A percentile compares a stretch with the other conserved stretches of the same genome.
phyloP scores from a whole-genome alignment of 257 asterid species.

The Solanum boliviense region DNA sequence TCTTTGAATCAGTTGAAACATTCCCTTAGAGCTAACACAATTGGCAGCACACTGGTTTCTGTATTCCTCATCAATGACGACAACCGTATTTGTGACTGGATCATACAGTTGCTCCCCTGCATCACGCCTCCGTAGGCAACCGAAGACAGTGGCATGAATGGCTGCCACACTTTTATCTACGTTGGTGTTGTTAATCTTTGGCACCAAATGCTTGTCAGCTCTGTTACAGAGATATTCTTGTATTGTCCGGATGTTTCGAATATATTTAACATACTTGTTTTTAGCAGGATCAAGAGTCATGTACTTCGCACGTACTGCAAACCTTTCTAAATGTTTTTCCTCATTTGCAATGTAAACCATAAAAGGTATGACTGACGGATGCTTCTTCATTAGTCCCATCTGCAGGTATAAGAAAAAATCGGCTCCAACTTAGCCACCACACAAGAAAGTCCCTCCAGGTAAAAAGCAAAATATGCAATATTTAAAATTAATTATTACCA shows the following conservation, averaged over 20 bases:
- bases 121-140: conserved; percentile 85
- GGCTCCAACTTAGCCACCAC: conserved; percentile 1
- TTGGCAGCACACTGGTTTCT: conserved; percentile 86
- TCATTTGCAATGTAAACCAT: conserved; percentile 91
- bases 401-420: conserved; percentile 27
- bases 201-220: conserved; percentile 94
- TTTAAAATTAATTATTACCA: conserved; percentile 39
- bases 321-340: conserved; percentile 92
- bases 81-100: conserved; percentile 61
- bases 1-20: conserved; percentile 95
- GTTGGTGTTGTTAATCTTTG: conserved; percentile 90
- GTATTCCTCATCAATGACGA: conserved; percentile 78
- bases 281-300: conserved; percentile 97
- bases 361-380: conserved; percentile 94
- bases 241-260: conserved; percentile 81
- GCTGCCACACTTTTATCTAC: conserved; percentile 95
- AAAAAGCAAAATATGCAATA: not conserved
- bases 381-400: conserved; percentile 99
- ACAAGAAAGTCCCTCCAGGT: not conserved
- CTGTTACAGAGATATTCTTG: conserved; percentile 97
- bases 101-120: conserved; percentile 78
- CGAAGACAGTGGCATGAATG: conserved; percentile 93
- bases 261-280: conserved; percentile 90
- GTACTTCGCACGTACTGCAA: conserved; percentile 98
- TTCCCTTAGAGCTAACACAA: conserved; percentile 87